Evolutionary conservation across 495 filamentous ascomycete genomes (phyloP), one percentile per base, ranked within the genome.

Genomic region (Symbiotaphrina buchneri): DNA sequence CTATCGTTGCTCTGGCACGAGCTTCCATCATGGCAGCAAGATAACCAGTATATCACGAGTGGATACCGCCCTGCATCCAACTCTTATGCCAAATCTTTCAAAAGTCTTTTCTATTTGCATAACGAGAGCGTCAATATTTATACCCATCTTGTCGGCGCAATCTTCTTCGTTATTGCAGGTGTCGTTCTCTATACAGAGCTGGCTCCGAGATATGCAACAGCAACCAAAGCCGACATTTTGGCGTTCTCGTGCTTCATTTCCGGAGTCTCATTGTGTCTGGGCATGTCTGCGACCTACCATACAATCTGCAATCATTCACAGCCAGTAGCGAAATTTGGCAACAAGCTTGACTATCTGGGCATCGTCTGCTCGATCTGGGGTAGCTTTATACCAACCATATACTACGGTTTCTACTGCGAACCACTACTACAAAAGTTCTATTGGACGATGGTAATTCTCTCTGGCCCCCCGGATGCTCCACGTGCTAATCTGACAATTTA

Each of bases 301-400:
- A 55, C 56, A 0, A 46, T 66, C 26, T 51, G 51, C 32, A 61
- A 59, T 29, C 62, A 67, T 39, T 58, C 49, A 35, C 39, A 45
- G 13, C 24, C 39, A 2, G 38, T 55, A 10, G 49, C 51, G 17
- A 53, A 55, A 24, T 56, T 75, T 41, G 68, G 72, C 1, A 80
- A 82, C 42, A 58, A 74, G 31, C 60, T 95, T 20, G 85, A 95
- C 46, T 92, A 93, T 46, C 62, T 84, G 10, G 85, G 85, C 6
- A 95, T 94, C 45, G 74, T 94, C 19, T 63, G 74, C 30, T 53
- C 93, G 39, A 93, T 92, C 37, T 72, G 79, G 39, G 83, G 85
- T 21, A 83, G 74, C 46, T 90, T 77, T 43, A 65, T 91, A 13
- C 81, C 85, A 2, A 73, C 74, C 28, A 48, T 93, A 33, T 90